Base-by-base conservation (phyloP, 2,329 filamentous ascomycete species). In the Leptographium lundbergii region DNA sequence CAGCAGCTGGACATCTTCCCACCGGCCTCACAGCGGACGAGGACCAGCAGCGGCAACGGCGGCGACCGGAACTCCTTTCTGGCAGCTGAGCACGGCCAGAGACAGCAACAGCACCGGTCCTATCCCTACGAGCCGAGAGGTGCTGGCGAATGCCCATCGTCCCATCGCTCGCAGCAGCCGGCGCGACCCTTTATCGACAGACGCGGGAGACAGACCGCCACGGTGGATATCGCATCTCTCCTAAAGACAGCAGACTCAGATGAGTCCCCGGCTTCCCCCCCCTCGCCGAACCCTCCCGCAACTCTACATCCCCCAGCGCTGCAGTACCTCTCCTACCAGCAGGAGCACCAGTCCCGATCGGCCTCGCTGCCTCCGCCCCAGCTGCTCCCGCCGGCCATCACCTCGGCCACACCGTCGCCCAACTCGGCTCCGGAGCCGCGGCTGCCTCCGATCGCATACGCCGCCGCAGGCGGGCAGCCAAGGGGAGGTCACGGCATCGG, bases 191-290 rank as follows among this genome's bases (percentile, higher is more conserved):
- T 25, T 13, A 29, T 66, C 67, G 72, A 69, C 71, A 67, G 36
- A 62, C 62, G 60, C 68, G 69, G 66, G 65, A 66, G 64, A 72
- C 69, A 69, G 66, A 79, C 79, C 81, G 82, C 78, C 84, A 91
- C 80, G 82, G 86, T 96, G 91, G 91, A 96, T 91, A 95, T 96
- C 87, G 84, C 88, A 74, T 86, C 87, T 66, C 82, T 96, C 66
- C 82, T 96, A 74, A 89, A 91, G 80, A 81, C 80, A 70, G 77
- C 84, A 70, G 84, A 84, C 80, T 85, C 86, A 74, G 77, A 84
- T 81, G 85, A 88, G 80, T 85, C 85, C 72, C 78, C 78, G 66
- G 73, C 73, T 62, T 75, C 77, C 67, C 72, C 72, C 63, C 67
- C 72, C 3, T 55, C 57, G 27, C 34, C 57, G 17, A 53, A 34